Evolutionary conservation across 106 monocot species (phyloP).

Genomic region (Xerophyta viscosa): DNA sequence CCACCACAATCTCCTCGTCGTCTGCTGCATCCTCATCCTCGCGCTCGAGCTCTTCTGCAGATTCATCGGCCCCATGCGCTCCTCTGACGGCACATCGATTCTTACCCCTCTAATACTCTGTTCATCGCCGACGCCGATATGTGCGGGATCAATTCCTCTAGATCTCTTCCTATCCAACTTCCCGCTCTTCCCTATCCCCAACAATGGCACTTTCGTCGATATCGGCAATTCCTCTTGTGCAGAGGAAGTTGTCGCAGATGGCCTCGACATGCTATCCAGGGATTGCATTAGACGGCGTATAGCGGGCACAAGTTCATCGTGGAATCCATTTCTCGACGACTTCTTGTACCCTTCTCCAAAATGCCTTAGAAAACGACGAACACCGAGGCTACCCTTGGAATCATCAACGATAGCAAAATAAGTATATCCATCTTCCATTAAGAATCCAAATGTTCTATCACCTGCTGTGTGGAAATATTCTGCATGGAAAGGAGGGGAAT

Average conservation of each 20-base stretch:
- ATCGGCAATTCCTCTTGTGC: slow-evolving; percentile 6
- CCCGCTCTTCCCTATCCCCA: slow-evolving; percentile 14
- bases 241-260: background rate
- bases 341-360: slow-evolving; percentile 15
- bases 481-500: slow-evolving; percentile 12
- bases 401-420: slow-evolving; percentile 34
- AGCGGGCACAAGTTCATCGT: slow-evolving; percentile 24
- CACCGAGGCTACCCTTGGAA: slow-evolving; percentile 15
- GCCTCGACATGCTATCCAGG: slow-evolving; percentile 11
- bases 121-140: background rate
- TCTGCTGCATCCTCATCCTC: slow-evolving; percentile 15
- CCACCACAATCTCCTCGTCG: slow-evolving; percentile 15
- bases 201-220: slow-evolving; percentile 21
- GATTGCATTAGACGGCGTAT: slow-evolving; percentile 21
- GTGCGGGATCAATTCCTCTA: slow-evolving; percentile 8
- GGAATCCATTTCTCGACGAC: slow-evolving; percentile 14
- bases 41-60: slow-evolving; percentile 16
- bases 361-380: slow-evolving; percentile 20
- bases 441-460: slow-evolving; percentile 21
- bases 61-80: slow-evolving; percentile 6
- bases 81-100: slow-evolving; percentile 10
- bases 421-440: slow-evolving; percentile 18
- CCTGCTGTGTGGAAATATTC: slow-evolving; percentile 26
- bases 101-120: slow-evolving; percentile 4
- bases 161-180: slow-evolving; percentile 9